A percentile compares a stretch with the other conserved stretches of the same genome.
These are phyloP conservation scores for Barnettozyma sp. DNA, from an alignment of 805 yeast genomes.

Conservation along the genomic window DNA sequence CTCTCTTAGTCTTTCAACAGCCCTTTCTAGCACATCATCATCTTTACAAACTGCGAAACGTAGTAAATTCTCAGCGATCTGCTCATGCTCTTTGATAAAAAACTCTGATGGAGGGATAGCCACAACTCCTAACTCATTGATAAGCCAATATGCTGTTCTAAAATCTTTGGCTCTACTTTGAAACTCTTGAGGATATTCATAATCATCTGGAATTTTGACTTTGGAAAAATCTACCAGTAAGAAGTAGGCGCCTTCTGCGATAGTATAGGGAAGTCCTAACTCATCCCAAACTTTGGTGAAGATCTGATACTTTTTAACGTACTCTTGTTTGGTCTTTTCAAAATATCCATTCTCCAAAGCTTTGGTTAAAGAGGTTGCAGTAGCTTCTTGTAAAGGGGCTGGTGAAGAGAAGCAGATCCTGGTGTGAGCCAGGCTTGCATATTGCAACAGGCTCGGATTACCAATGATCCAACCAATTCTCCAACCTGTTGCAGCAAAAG, in stretches of 20 bases:
- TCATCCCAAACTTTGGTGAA: constrained; percentile 79
- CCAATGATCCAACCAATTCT: constrained; percentile 96
- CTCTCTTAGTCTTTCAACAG: constrained; percentile 65
- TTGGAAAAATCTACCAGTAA: constrained; percentile 81
- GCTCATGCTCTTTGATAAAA: constrained; percentile 60
- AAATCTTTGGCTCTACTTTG: constrained; percentile 72
- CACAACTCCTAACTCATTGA: constrained; percentile 87
- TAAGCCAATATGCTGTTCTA: constrained; percentile 86
- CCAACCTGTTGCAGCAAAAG: constrained; percentile 99
- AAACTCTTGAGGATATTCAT: constrained; percentile 66
- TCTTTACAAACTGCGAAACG: constrained; percentile 97
- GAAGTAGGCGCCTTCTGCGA: constrained; percentile 91
- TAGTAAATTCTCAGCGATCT: constrained; percentile 73
- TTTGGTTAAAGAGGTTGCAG: constrained; percentile 63
- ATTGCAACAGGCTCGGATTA: constrained; percentile 69
- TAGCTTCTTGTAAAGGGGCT: constrained; percentile 88
- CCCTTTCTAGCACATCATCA: constrained; percentile 70
- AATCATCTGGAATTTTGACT: constrained; percentile 70
- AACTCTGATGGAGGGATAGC: constrained; percentile 98
- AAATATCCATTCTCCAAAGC: constrained; percentile 64
- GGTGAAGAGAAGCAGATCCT: constrained; percentile 90
- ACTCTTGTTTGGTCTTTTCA: constrained; percentile 58
- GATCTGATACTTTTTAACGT: constrained; percentile 63
- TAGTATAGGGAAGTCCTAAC: constrained; percentile 80
- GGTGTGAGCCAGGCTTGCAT: constrained; percentile 84